Evolutionary conservation across 73 alveolate genomes (phyloP).

Genomic region (Diophrys appendiculata): DNA sequence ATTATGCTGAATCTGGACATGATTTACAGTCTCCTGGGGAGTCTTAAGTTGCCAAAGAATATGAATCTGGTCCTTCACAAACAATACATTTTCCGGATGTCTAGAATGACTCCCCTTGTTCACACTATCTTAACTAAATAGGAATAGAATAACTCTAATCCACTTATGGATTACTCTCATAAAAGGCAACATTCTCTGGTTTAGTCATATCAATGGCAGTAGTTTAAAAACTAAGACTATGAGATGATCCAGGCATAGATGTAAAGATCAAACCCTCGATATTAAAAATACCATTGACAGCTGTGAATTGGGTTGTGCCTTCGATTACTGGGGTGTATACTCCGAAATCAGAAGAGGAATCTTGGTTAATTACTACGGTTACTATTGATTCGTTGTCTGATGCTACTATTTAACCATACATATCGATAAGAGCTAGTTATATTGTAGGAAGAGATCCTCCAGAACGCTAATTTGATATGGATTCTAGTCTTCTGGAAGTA

Average conservation of each 20-base stretch:
- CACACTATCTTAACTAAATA: constrained; percentile 29
- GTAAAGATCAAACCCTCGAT: background rate
- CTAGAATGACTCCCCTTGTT: constrained; percentile 46
- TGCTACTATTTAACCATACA: constrained; percentile 40
- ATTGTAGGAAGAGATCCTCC: constrained; percentile 45
- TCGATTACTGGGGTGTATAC: constrained; percentile 3
- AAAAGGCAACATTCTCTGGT: constrained; percentile 5
- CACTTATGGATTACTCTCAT: constrained; percentile 34
- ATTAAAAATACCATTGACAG: constrained; percentile 4
- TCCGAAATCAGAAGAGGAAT: background rate
- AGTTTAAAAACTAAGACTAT: background rate
- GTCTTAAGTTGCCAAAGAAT: constrained; percentile 12
- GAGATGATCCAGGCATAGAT: constrained; percentile 13
- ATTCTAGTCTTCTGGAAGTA: background rate
- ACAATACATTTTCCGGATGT: constrained; percentile 33
- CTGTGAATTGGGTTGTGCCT: constrained; percentile 1
- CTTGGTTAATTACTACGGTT: background rate
- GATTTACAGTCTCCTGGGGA: constrained; percentile 36
- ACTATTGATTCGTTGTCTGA: constrained; percentile 7
- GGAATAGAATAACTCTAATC: constrained; percentile 23
- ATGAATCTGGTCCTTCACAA: constrained; percentile 7
- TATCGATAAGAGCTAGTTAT: constrained; percentile 34
- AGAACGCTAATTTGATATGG: constrained; percentile 21
- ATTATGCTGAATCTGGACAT: constrained; percentile 50
- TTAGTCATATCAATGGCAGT: background rate